These are phyloP conservation scores for Chaetomium olivaceum DNA, from an alignment of 2,329 filamentous ascomycete genomes.

Conservation along the genomic window DNA sequence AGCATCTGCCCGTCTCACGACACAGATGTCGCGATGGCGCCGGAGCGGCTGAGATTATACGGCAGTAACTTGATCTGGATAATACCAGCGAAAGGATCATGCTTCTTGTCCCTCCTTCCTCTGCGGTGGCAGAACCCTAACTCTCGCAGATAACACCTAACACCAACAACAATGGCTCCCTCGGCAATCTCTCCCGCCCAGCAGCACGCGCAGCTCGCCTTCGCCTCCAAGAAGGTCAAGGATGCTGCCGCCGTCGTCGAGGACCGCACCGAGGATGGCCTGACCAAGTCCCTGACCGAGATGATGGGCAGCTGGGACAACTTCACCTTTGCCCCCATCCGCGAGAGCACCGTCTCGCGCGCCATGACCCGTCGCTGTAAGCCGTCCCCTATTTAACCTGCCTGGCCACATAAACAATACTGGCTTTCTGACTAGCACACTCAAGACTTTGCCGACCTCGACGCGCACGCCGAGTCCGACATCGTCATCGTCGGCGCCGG, in stretches of 20 bases:
- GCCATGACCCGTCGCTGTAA: constrained; percentile 82
- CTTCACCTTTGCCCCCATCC: constrained; percentile 83
- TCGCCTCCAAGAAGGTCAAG: constrained; percentile 46
- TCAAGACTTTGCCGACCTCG: constrained; percentile 76
- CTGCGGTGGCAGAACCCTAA: constrained; percentile 40
- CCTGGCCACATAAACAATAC: background rate
- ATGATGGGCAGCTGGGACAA: constrained; percentile 76
- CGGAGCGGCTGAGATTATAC: constrained; percentile 43
- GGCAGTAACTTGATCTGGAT: constrained; percentile 45
- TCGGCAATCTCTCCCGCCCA: constrained; percentile 63
- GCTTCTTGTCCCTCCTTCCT: constrained; percentile 57
- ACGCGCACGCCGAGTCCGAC: constrained; percentile 87
- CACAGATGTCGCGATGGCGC: constrained; percentile 11
- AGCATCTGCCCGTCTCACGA: background rate
- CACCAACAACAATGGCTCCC: constrained; percentile 66
- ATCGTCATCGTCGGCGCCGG: constrained; percentile 92
- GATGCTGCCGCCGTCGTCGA: constrained; percentile 38
- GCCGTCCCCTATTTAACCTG: background rate
- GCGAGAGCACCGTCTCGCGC: constrained; percentile 87
- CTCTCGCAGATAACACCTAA: constrained; percentile 27
- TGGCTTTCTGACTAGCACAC: background rate
- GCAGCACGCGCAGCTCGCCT: constrained; percentile 48
- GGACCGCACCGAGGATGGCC: constrained; percentile 37
- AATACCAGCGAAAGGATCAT: constrained; percentile 90
- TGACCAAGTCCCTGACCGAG: constrained; percentile 58